Conservation (phyloP, 2,329 filamentous ascomycete species). For the Aspergillus pseudonomiae region DNA sequence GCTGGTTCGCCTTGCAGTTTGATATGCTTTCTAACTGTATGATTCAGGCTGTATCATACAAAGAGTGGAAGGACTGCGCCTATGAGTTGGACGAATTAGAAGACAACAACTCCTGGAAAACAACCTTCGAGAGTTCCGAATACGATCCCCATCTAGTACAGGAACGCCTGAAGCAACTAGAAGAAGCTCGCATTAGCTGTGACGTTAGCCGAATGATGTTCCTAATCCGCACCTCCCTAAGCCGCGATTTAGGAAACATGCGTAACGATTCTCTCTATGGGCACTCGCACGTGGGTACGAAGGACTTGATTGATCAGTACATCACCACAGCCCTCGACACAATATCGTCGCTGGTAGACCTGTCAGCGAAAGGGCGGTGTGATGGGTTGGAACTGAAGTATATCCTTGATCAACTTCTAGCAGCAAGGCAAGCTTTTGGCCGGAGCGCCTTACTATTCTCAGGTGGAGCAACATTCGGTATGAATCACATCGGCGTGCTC, state of each 20-base stretch:
- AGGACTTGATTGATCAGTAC: conserved; percentile 82
- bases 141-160: conserved; percentile 73
- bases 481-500: conserved; percentile 87
- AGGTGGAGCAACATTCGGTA: conserved; percentile 85
- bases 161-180: conserved; percentile 70
- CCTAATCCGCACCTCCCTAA: conserved; percentile 76
- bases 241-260: conserved; percentile 82
- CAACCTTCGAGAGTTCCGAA: conserved; percentile 65
- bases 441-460: conserved; percentile 80
- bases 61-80: conserved; percentile 76
- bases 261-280: conserved; percentile 80
- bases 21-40: neutral
- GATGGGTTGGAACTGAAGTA: conserved; percentile 61
- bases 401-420: conserved; percentile 70
- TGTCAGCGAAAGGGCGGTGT: conserved; percentile 54
- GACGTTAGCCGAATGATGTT: conserved; percentile 79
- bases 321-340: conserved; percentile 77
- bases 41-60: conserved; percentile 64
- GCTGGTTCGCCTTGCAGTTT: neutral
- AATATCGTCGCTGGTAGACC: conserved; percentile 70
- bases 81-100: conserved; percentile 77
- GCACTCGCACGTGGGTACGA: conserved; percentile 83
- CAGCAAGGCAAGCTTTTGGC: conserved; percentile 79
- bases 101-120: conserved; percentile 81
- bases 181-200: conserved; percentile 70